Evolutionary conservation across 1,284 basidiomycete species (phyloP).

Genomic region (Puccinia polysora): DNA sequence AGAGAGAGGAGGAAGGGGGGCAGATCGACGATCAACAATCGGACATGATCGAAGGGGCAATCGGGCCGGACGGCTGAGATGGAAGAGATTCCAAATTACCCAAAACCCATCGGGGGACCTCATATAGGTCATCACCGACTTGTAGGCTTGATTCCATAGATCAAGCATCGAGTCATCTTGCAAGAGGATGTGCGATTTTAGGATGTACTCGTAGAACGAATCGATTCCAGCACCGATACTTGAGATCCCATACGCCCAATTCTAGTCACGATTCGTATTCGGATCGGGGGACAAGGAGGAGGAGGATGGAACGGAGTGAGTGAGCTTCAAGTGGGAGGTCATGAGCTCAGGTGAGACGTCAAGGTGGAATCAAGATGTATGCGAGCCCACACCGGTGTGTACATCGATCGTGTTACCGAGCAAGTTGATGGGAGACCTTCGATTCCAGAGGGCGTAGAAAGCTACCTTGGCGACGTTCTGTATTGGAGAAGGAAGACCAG

Average conservation of each 20-base stretch:
- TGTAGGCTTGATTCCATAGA: constrained; percentile 81
- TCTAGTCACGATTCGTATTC: constrained; percentile 6
- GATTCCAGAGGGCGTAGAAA: constrained; percentile 87
- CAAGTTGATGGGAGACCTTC: constrained; percentile 71
- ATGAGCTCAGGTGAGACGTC: not conserved
- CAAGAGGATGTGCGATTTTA: constrained; percentile 61
- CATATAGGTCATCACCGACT: constrained; percentile 77
- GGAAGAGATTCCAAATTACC: constrained; percentile 57
- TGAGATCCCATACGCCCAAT: constrained; percentile 56
- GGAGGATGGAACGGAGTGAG: not conserved
- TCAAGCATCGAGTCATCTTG: constrained; percentile 81
- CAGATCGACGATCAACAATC: not conserved
- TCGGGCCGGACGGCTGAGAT: not conserved
- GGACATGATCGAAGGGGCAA: not conserved
- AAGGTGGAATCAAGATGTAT: constrained; percentile 2
- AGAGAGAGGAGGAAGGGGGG: not conserved
- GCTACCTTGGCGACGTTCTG: constrained; percentile 59
- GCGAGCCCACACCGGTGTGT: constrained; percentile 64
- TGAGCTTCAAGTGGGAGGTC: constrained; percentile 60
- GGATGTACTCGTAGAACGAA: constrained; percentile 85
- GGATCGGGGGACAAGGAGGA: constrained; percentile 56
- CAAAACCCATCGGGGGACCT: constrained; percentile 77
- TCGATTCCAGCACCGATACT: constrained; percentile 87
- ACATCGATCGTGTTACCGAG: constrained; percentile 83
- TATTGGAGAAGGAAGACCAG: too few species aligned